These are phyloP conservation scores for Nyssa sinensis DNA, from an alignment of 148 eudicot species.

Conservation along the genomic window DNA sequence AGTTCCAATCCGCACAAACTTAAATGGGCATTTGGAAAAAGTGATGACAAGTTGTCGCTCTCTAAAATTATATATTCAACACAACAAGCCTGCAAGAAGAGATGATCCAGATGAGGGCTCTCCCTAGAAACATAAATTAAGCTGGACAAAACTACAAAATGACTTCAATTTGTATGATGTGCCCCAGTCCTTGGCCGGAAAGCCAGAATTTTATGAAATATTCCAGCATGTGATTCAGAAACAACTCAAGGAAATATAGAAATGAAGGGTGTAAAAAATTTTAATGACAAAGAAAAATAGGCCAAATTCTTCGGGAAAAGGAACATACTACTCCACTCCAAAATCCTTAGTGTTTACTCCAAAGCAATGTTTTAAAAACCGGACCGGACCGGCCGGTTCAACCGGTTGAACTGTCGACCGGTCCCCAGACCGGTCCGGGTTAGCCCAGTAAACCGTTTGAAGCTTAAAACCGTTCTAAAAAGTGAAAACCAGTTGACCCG, in stretches of 20 bases:
- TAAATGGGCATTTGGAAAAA: slow-evolving; percentile 78
- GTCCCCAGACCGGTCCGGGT: no score
- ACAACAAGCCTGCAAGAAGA: slow-evolving; percentile 62
- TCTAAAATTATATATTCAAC: slow-evolving; percentile 88
- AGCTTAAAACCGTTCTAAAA: no score
- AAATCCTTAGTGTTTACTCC: no score
- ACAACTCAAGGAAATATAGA: neutral
- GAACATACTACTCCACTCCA: no score
- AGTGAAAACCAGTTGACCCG: no score
- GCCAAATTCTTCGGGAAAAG: neutral
- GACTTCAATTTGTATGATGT: no score
- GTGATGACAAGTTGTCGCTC: slow-evolving; percentile 80
- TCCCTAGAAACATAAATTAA: neutral
- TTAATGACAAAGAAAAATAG: neutral
- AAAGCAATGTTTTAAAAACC: no score
- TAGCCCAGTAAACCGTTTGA: no score
- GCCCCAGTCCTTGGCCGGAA: neutral
- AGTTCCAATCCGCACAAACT: slow-evolving; percentile 42
- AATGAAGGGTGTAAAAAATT: neutral
- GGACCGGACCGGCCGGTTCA: no score
- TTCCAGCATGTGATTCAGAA: neutral
- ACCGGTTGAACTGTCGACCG: no score
- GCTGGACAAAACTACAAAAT: neutral
- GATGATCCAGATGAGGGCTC: slow-evolving; percentile 1
- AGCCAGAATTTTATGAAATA: neutral